Percentiles rank a stretch among this genome's conserved stretches.
phyloP scores from a whole-genome alignment of 2,329 filamentous ascomycete species.

The Aspergillus amoenus region DNA sequence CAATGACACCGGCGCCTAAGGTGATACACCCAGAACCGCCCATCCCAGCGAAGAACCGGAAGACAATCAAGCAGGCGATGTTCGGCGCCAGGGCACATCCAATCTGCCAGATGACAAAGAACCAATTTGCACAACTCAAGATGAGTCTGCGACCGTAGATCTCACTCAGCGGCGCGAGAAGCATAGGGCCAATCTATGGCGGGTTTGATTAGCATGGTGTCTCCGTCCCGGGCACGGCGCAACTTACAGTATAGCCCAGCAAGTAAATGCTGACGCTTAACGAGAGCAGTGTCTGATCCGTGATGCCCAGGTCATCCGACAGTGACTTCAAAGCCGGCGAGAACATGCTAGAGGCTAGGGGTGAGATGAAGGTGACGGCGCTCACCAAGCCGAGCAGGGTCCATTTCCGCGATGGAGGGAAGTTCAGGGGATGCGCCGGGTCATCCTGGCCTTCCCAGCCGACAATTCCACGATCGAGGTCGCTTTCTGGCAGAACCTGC shows the following conservation, averaged over 20 bases:
- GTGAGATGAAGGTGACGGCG: slow-evolving; percentile 30
- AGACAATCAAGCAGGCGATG: slow-evolving; percentile 59
- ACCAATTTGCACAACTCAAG: slow-evolving; percentile 59
- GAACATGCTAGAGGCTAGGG: slow-evolving; percentile 36
- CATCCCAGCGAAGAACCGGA: slow-evolving; percentile 62
- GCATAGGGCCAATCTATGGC: slow-evolving; percentile 53
- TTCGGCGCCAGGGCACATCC: slow-evolving; percentile 57
- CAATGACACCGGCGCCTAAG: slow-evolving; percentile 47
- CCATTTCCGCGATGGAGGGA: slow-evolving; percentile 26
- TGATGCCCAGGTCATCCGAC: slow-evolving; percentile 22
- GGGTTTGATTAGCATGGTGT: background rate
- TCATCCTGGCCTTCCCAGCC: slow-evolving; percentile 62
- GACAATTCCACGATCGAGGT: slow-evolving; percentile 54
- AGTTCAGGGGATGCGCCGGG: slow-evolving; percentile 60
- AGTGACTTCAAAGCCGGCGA: slow-evolving; percentile 27
- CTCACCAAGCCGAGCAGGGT: slow-evolving; percentile 27
- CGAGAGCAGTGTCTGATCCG: slow-evolving; percentile 26
- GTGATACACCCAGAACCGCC: slow-evolving; percentile 37
- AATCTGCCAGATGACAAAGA: slow-evolving; percentile 62
- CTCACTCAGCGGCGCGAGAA: slow-evolving; percentile 66
- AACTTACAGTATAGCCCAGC: slow-evolving; percentile 29
- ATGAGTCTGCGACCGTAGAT: slow-evolving; percentile 62
- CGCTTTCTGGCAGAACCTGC: slow-evolving; percentile 35
- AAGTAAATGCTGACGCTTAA: slow-evolving; percentile 33
- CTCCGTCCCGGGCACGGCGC: too few relatives aligned